Evolutionary conservation across 148 eudicot genomes (phyloP).

Genomic region (Rheum nobile): DNA sequence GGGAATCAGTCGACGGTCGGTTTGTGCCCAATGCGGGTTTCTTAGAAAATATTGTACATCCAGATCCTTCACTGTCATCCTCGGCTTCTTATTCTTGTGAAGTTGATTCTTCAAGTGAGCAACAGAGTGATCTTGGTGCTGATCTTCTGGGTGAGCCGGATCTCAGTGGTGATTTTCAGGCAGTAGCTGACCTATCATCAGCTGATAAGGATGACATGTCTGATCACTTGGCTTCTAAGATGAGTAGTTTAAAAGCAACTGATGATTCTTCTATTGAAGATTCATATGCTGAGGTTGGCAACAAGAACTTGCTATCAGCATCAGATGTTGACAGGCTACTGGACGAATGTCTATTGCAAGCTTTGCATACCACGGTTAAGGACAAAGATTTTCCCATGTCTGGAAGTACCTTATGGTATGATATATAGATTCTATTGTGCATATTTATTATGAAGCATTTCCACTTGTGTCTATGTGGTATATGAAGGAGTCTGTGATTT

Average conservation of each 20-base stretch:
- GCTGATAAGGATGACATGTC: constrained; percentile 17
- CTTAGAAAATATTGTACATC: constrained; percentile 54
- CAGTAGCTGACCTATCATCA: constrained; percentile 19
- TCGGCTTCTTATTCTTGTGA: constrained; percentile 33
- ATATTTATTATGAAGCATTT: neutral
- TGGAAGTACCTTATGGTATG: constrained; percentile 92
- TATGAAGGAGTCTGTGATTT: neutral
- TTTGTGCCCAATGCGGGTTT: constrained; percentile 85
- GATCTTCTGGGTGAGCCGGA: constrained; percentile 21
- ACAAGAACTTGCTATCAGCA: constrained; percentile 32
- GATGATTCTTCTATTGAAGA: constrained; percentile 32
- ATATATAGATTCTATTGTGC: neutral
- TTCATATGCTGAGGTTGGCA: constrained; percentile 29
- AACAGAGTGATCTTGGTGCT: constrained; percentile 17
- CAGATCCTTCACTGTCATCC: constrained; percentile 53
- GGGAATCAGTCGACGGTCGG: constrained; percentile 72
- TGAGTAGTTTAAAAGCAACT: constrained; percentile 36
- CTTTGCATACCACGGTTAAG: constrained; percentile 80
- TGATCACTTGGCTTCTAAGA: constrained; percentile 30
- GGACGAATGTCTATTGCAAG: constrained; percentile 83
- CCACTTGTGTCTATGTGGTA: neutral
- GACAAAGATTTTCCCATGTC: constrained; percentile 92
- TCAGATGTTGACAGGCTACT: constrained; percentile 67
- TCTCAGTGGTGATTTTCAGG: constrained; percentile 15
- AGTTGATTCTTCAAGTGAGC: constrained; percentile 30